These are phyloP conservation scores for Emiliania huxleyi DNA, from an alignment of 78 protist species.

Conservation along the genomic window DNA sequence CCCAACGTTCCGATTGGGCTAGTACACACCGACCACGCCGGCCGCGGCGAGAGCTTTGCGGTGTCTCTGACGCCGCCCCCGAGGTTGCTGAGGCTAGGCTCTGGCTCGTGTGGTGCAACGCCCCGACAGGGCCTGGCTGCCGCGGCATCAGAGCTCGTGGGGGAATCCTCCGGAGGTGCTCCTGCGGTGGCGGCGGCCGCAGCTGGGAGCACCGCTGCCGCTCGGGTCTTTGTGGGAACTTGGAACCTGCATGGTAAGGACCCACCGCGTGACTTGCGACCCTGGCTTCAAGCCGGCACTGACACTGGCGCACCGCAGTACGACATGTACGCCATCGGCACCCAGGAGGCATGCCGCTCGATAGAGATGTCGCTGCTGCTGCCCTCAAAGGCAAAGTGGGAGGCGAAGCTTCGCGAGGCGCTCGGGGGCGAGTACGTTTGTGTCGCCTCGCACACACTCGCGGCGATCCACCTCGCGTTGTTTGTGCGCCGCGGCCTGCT, in stretches of 20 bases:
- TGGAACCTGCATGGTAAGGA: conserved; percentile 23
- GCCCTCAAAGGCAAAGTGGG: not conserved
- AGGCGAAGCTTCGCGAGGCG: not conserved
- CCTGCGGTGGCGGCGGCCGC: too few relatives aligned
- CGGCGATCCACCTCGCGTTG: not conserved
- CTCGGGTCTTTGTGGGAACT: not conserved
- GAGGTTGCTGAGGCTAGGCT: too few relatives aligned
- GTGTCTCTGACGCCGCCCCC: too few relatives aligned
- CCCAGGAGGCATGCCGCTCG: not conserved
- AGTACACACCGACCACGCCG: too few relatives aligned
- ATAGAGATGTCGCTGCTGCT: not conserved
- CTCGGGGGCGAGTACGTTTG: not conserved
- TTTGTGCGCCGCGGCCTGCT: not conserved
- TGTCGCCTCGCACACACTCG: not conserved
- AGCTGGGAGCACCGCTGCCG: too few relatives aligned
- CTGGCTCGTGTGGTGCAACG: too few relatives aligned
- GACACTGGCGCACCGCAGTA: too few relatives aligned
- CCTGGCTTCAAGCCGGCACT: not conserved
- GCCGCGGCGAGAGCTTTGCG: too few relatives aligned
- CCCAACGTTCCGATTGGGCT: too few relatives aligned
- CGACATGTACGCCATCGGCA: not conserved
- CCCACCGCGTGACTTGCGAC: not conserved
- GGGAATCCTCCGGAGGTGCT: too few relatives aligned
- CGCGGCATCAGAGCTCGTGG: too few relatives aligned
- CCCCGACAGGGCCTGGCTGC: too few relatives aligned